A percentile compares a stretch with the other conserved stretches of the same genome.
Conservation (phyloP, 2,329 filamentous ascomycete genomes). For the Ustilaginoidea virens region DNA sequence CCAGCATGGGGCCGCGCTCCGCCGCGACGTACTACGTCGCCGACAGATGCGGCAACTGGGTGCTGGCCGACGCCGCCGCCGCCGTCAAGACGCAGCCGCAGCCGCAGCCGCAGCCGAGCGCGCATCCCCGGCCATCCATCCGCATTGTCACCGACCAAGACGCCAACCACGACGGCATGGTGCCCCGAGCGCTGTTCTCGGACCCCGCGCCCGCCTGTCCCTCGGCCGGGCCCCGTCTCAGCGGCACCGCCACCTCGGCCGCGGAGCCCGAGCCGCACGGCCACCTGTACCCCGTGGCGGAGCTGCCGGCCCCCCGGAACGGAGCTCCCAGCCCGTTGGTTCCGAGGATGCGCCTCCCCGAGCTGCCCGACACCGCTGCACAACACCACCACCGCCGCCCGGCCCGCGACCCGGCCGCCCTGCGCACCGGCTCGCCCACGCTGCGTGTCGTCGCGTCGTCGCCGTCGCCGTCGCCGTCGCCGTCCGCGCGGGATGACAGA, state of each 20-base stretch:
- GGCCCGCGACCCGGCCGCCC: conserved; percentile 10
- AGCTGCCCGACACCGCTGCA: not conserved
- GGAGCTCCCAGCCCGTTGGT: no score
- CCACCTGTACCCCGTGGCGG: conserved; percentile 32
- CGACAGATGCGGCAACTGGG: conserved; percentile 38
- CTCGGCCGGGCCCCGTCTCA: conserved; percentile 4
- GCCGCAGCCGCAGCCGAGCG: conserved; percentile 6
- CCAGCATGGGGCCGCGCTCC: conserved; percentile 27
- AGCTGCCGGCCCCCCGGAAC: conserved; percentile 19
- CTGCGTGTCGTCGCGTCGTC: conserved; percentile 23
- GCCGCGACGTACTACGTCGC: conserved; percentile 33
- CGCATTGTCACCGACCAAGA: no score
- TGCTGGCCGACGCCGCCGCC: conserved; percentile 24
- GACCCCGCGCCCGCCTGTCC: conserved; percentile 2
- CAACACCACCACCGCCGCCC: no score
- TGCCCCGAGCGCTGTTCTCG: not conserved
- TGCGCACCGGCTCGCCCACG: conserved; percentile 17
- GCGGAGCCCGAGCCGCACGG: conserved; percentile 8
- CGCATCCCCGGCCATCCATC: conserved; percentile 5
- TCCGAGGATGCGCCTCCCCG: conserved; percentile 16
- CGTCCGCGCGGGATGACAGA: conserved; percentile 7
- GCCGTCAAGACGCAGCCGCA: conserved; percentile 9
- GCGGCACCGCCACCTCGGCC: conserved; percentile 16
- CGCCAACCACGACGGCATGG: not conserved
- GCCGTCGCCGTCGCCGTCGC: conserved; percentile 5